Conservation (phyloP, 139 green algal genomes). For the Chlorella sp. region DNA sequence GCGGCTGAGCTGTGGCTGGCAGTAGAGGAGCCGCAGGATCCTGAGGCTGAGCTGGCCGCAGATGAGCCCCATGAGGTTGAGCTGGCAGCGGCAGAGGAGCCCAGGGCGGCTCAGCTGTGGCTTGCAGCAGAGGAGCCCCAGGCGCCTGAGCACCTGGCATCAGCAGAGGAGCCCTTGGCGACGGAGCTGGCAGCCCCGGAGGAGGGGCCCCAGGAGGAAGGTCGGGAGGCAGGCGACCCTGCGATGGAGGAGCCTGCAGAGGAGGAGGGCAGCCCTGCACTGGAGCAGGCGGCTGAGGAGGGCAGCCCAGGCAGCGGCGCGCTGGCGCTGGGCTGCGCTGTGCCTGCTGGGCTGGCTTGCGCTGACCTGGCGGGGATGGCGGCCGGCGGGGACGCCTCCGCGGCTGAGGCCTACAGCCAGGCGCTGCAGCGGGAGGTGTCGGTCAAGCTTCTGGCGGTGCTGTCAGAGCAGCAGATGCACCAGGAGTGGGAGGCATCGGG, state of each 20-base stretch:
- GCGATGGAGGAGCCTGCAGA: background rate
- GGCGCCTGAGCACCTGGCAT: too few relatives aligned
- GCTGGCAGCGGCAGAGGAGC: too few relatives aligned
- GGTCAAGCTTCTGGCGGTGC: constrained; percentile 28
- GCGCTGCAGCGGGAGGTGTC: constrained; percentile 7
- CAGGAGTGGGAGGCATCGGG: background rate
- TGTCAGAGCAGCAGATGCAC: constrained; percentile 28
- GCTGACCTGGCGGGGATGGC: background rate
- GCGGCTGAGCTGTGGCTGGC: background rate
- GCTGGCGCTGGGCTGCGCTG: background rate
- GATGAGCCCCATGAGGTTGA: too few relatives aligned
- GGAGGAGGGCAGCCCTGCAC: background rate
- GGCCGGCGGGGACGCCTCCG: background rate
- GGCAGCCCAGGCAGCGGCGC: background rate
- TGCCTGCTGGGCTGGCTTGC: background rate
- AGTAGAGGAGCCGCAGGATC: background rate
- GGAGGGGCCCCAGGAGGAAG: background rate
- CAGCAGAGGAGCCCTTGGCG: too few relatives aligned
- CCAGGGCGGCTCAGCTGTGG: too few relatives aligned
- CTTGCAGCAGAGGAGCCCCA: too few relatives aligned
- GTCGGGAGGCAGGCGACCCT: background rate
- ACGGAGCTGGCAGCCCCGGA: too few relatives aligned
- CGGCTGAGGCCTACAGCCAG: constrained; percentile 11
- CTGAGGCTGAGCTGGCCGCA: background rate
- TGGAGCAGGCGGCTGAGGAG: background rate